Evolutionary conservation across 2,329 filamentous ascomycete genomes (phyloP), one percentile per base, ranked within the genome.

Genomic region (Exophiala xenobiotica): DNA sequence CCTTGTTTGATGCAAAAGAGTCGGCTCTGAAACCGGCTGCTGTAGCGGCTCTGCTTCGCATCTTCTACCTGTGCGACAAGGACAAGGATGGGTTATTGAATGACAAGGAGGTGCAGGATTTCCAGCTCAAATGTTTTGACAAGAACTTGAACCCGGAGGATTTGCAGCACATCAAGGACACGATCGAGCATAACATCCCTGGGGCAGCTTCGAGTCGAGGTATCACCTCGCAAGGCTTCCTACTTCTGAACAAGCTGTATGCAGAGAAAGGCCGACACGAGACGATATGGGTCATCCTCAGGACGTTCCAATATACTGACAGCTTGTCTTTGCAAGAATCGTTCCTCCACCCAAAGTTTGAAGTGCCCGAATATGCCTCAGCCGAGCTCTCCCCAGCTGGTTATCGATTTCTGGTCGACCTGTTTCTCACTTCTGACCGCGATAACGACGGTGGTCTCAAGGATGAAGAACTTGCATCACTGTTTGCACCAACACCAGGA

Each of bases 241-340:
- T 99, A 42, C 82, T 92, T 59, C 75, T 99, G 31, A 97, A 97
- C 73, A 96, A 91, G 71, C 82, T 97, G 51, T 99, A 96, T 67
- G 93, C 91, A 0, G 92, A 97, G 67, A 97, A 97, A 68, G 93
- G 93, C 9, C 87, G 93, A 9, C 93, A 99, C 67, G 93, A 99
- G 71, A 99, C 93, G 0, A 93, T 97, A 37, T 99, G 93, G 93
- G 90, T 95, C 55, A 96, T 99, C 54, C 73, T 99, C 56, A 83
- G 93, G 51, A 91, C 93, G 61, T 96, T 96, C 63, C 88, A 95
- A 64, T 97, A 99, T 65, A 96, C 92, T 0, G 93, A 97, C 72
- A 96, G 90, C 67, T 74, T 99, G 40, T 95, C 89, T 56, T 74
- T 99, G 31, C 90, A 92, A 64, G 91, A 97, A 65, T 88, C 78